These are phyloP conservation scores for Acanthamoeba sp. DNA, from an alignment of 208 protist species.

Conservation along the genomic window DNA sequence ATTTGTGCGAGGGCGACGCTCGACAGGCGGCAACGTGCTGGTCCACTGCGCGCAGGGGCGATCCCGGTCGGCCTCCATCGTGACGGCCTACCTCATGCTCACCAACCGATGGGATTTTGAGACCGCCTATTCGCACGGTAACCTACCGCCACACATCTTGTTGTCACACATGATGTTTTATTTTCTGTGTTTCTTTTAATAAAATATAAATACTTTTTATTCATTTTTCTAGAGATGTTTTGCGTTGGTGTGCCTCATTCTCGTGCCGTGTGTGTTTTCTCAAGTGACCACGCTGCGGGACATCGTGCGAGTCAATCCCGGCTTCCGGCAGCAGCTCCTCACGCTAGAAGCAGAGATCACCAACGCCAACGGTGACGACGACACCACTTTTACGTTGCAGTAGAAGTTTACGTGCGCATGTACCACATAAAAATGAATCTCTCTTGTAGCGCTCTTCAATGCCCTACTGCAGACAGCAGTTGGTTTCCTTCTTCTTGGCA, in stretches of 20 bases:
- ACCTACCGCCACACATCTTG: no score
- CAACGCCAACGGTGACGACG: neutral
- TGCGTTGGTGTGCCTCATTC: neutral
- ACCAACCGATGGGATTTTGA: conserved; percentile 34
- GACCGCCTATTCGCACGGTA: conserved; percentile 20
- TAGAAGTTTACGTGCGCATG: no score
- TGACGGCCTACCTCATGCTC: conserved; percentile 60
- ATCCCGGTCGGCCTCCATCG: conserved; percentile 14
- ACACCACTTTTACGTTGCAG: no score
- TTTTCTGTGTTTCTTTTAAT: no score
- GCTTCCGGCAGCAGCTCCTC: neutral
- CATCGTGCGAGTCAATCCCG: neutral
- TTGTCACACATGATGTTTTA: no score
- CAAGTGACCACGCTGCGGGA: neutral
- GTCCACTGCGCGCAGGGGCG: conserved; percentile 38
- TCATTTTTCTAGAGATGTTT: neutral
- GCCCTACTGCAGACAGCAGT: no score
- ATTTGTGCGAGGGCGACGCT: neutral
- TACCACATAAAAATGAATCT: no score
- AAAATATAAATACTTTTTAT: neutral
- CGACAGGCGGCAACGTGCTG: conserved; percentile 34
- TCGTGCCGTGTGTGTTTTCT: neutral
- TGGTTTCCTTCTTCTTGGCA: no score
- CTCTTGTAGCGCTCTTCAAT: no score
- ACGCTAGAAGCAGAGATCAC: neutral